These are phyloP conservation scores for Pyrenopolyporus hunteri DNA, from an alignment of 495 filamentous ascomycete species.

Conservation along the genomic window DNA sequence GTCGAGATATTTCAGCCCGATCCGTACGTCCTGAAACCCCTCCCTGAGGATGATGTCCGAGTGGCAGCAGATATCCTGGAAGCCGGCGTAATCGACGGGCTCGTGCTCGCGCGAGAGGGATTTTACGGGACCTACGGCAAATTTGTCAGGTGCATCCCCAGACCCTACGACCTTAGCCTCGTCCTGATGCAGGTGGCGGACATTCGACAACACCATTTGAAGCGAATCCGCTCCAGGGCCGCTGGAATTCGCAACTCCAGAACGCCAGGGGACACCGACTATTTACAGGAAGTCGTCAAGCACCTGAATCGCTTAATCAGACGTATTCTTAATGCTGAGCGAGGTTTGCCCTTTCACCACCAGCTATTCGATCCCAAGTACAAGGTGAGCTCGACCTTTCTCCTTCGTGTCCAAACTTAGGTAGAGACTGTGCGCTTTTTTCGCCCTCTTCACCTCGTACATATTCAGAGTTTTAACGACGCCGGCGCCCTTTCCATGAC, in stretches of 20 bases:
- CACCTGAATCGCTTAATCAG: not conserved
- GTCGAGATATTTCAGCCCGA: no score
- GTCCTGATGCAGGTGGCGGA: not conserved
- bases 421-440: no score
- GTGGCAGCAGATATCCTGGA: not conserved
- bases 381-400: no score
- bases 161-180: not conserved
- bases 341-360: not conserved
- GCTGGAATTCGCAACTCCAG: not conserved
- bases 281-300: not conserved
- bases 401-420: no score
- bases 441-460: no score
- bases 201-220: not conserved
- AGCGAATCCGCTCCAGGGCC: not conserved
- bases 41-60: not conserved
- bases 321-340: not conserved
- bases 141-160: not conserved
- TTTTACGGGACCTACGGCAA: not conserved
- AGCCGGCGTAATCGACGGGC: not conserved
- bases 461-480: no score
- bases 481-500: no score
- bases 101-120: not conserved
- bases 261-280: no score
- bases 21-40: not conserved
- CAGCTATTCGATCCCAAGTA: not conserved